Base-by-base conservation (phyloP, 208 protist genomes). In the Borovskyia barvae region DNA sequence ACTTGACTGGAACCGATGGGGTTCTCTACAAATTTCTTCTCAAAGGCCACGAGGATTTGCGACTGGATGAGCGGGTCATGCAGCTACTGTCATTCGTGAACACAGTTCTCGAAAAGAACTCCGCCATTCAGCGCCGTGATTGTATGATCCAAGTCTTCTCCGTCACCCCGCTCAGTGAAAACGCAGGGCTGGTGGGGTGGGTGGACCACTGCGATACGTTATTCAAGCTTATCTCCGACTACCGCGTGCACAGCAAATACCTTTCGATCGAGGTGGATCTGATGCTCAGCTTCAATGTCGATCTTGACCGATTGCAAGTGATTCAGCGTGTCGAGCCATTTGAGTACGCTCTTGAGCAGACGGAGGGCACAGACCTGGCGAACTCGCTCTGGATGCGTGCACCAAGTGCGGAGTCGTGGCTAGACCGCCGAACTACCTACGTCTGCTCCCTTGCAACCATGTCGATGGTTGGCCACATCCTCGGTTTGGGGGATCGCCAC, bases 21-120 rank as follows among this genome's bases (percentile, higher is more conserved):
- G 53, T 87, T 2, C 53, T 93, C 25, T 99, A 99, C 81, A 87
- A 93, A 63, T 99, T 99, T 84, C 80, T 99, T 26, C 86, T 99
- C 24, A 99, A 99, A 67, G 99, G 98, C 20, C 95, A 98, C 67
- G 98, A 99, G 78, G 97, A 98, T 65, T 68, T 98, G 26, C 82
- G 98, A 25, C 92, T 99, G 78, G 99, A 99, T 75, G 99, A 99
- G 82, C 86, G 99, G 26, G 98, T 99, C 22, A 99, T 99, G 99
- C 98, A 99, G 86, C 92, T 99, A 43, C 98, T 99, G 61, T 96
- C 95, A 1, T 94, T 99, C 43, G 97, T 99, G 19, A 99, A 99
- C 85, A 99, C 90, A 17, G 90, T 99, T 24, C 74, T 99, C 26
- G 93, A 98, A 63, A 92, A 93, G 48, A 95, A 98, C 62, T 94